Base-by-base conservation (phyloP, 352 stramenopile genomes). In the Phytophthora pistaciae region DNA sequence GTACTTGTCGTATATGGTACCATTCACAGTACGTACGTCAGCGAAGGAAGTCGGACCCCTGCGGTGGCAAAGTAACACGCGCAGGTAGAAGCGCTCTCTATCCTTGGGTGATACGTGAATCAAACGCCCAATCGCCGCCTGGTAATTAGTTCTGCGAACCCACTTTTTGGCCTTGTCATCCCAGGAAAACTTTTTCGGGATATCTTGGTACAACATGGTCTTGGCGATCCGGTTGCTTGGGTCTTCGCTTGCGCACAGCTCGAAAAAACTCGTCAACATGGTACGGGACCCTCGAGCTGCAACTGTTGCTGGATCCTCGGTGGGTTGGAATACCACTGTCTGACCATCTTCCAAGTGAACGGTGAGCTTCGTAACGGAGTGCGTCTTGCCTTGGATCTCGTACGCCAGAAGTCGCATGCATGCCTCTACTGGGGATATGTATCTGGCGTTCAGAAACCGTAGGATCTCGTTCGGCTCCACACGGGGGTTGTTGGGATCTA, bases 1-100 rank as follows among this genome's bases (percentile, higher is more conserved):
- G 56, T 66, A 46, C 80, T 73, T 75, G 0, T 14, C 5, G 20
- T 49, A 75, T 0, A 60, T 21, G 0, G 40, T 1, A 11, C 54
- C 70, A 14, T 72, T 58, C 10, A 78, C 49, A 23, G 64, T 78
- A 0, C 61, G 25, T 1, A 82, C 14, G 58, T 75, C 65, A 57
- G 67, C 50, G 50, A 71, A 79, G 0, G 72, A 79, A 6, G 60
- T 82, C 1, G 73, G 55, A 3, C 73, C 68, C 16, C 27, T n/a
- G 11, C 55, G n/a, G 53, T 81, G 53, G 23, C 55, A 66, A 21
- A 80, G 27, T n/a, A 77, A 9, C 7, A 80, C 1, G 1, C 66
- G 38, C 16, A 85, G 9, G 21, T 77, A 74, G 38, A 64, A 82
- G 6, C 61, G 49, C 23, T 81, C 60, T 0, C 13, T 8, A 66